Percentiles rank a stretch among this genome's conserved stretches.
Evolutionary conservation across 1,139 yeast species (phyloP).

Genomic region (Diutina scorzettiae): DNA sequence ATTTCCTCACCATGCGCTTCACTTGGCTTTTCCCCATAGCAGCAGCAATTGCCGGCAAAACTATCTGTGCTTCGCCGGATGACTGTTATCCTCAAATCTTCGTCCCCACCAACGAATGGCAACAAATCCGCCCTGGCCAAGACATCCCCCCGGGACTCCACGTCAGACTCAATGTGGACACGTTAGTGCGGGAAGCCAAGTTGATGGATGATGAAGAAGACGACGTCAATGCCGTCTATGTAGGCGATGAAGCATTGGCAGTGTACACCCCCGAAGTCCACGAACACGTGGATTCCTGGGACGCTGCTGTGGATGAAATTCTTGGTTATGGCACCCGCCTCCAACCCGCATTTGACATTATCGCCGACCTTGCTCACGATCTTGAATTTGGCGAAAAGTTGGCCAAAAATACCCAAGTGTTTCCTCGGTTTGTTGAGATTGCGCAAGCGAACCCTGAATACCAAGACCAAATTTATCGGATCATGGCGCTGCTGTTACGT

Average conservation of each 20-base stretch:
- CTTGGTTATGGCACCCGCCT: conserved; percentile 7
- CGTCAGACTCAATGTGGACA: conserved; percentile 56
- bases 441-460: conserved; percentile 9
- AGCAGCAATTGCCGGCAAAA: not conserved
- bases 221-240: not conserved
- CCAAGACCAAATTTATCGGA: conserved; percentile 36
- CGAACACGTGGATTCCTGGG: conserved; percentile 7
- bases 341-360: conserved; percentile 21
- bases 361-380: conserved; percentile 56
- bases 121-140: conserved; percentile 53
- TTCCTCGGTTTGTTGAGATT: conserved; percentile 12
- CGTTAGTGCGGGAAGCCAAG: conserved; percentile 59
- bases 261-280: not conserved
- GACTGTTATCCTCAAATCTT: conserved; percentile 58
- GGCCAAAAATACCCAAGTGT: conserved; percentile 14
- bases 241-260: not conserved
- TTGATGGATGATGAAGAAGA: conserved; percentile 23
- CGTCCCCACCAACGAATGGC: conserved; percentile 57
- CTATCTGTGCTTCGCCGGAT: conserved; percentile 7
- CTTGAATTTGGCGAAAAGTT: conserved; percentile 44
- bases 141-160: conserved; percentile 71
- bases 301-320: conserved; percentile 19
- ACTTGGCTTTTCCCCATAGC: not conserved
- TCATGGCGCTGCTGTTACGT: conserved; percentile 48
- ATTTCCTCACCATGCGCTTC: conserved; percentile 1